Percentiles rank a stretch among this genome's conserved stretches.
These are phyloP conservation scores for Collybiopsis luxurians DNA, from an alignment of 768 basidiomycete species.

Conservation along the genomic window DNA sequence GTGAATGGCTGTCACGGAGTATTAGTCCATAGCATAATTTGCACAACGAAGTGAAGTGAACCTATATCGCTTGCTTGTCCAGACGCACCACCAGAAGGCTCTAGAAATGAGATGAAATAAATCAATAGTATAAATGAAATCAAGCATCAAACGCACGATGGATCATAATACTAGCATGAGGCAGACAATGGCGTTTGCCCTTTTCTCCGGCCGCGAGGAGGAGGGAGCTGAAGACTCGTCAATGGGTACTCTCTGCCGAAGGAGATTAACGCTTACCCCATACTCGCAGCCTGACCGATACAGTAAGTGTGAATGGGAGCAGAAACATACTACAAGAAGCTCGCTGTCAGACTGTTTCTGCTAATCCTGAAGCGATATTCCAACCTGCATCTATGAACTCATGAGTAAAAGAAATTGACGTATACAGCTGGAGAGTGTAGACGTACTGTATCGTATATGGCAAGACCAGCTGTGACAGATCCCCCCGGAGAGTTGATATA, in stretches of 20 bases:
- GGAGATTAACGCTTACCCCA: slow-evolving; percentile 49
- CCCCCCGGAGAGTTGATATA: slow-evolving; percentile 98
- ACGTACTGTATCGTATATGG: slow-evolving; percentile 94
- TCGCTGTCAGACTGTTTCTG: slow-evolving; percentile 3
- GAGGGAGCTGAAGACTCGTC: slow-evolving; percentile 43
- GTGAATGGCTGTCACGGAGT: slow-evolving; percentile 78
- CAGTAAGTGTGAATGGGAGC: slow-evolving; percentile 97
- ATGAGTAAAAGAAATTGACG: background rate
- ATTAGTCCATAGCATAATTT: too few relatives aligned
- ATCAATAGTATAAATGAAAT: slow-evolving; percentile 6
- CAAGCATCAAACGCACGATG: slow-evolving; percentile 63
- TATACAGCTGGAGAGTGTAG: background rate
- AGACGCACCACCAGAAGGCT: slow-evolving; percentile 94
- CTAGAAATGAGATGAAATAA: slow-evolving; percentile 38
- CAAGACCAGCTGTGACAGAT: slow-evolving; percentile 92
- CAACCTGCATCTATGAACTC: slow-evolving; percentile 67
- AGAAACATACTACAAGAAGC: slow-evolving; percentile 67
- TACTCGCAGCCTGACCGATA: slow-evolving; percentile 91
- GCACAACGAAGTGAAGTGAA: too few relatives aligned
- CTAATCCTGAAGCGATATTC: background rate
- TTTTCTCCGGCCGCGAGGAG: slow-evolving; percentile 88
- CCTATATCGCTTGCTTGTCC: slow-evolving; percentile 92
- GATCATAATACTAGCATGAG: slow-evolving; percentile 97
- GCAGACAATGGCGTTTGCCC: slow-evolving; percentile 89
- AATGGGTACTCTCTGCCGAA: too few relatives aligned